Evolutionary conservation across 768 basidiomycete species (phyloP).

Genomic region (Floccularia luteovirens): DNA sequence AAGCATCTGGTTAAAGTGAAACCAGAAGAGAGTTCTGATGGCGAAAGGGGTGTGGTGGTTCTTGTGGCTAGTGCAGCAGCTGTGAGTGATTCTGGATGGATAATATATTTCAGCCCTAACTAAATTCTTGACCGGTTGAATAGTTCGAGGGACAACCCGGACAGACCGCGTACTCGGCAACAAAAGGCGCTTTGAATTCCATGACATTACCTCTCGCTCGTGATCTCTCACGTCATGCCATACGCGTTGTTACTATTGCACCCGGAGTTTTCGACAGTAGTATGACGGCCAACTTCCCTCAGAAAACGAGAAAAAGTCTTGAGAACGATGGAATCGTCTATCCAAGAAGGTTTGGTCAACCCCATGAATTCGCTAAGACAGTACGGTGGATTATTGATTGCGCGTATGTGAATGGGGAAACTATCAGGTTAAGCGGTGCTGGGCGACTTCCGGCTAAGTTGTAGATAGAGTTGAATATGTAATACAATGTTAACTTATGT

Average conservation of each 20-base stretch:
- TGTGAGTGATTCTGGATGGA: slow-evolving; percentile 18
- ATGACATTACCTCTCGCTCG: slow-evolving; percentile 58
- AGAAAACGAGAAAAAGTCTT: slow-evolving; percentile 27
- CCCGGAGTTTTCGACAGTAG: slow-evolving; percentile 45
- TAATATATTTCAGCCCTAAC: neutral
- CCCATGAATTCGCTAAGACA: slow-evolving; percentile 43
- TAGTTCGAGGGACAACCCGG: slow-evolving; percentile 53
- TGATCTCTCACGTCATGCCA: slow-evolving; percentile 43
- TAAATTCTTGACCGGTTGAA: neutral
- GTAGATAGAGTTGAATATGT: slow-evolving; percentile 8
- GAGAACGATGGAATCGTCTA: slow-evolving; percentile 32
- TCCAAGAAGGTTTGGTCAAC: slow-evolving; percentile 38
- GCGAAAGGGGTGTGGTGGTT: slow-evolving; percentile 52
- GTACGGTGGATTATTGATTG: slow-evolving; percentile 42
- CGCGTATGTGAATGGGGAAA: slow-evolving; percentile 49
- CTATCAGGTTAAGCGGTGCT: slow-evolving; percentile 37
- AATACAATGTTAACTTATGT: too few species aligned
- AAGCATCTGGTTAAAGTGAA: slow-evolving; percentile 39
- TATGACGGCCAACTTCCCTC: slow-evolving; percentile 29
- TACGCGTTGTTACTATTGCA: slow-evolving; percentile 49
- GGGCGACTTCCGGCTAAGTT: slow-evolving; percentile 30
- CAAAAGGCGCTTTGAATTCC: slow-evolving; percentile 48
- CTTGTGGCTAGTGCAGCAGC: slow-evolving; percentile 51
- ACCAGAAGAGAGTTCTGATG: slow-evolving; percentile 37
- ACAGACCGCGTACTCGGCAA: slow-evolving; percentile 47